A percentile compares a stretch with the other conserved stretches of the same genome.
These are phyloP conservation scores for Terana coerulea DNA, from an alignment of 768 basidiomycete genomes.

Conservation along the genomic window DNA sequence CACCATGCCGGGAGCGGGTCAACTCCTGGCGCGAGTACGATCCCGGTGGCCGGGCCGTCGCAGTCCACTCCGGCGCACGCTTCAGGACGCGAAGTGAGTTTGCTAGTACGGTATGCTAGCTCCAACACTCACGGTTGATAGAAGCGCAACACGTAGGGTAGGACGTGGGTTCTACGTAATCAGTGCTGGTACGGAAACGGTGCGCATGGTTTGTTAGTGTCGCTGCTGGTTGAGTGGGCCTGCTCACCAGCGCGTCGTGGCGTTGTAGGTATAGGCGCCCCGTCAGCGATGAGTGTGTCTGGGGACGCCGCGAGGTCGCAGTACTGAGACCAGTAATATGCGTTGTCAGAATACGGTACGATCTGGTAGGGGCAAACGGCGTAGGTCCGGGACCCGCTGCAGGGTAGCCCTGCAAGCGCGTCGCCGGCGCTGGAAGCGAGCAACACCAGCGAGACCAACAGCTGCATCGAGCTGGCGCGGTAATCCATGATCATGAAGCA, in stretches of 20 bases:
- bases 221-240: background rate
- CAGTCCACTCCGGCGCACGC: slow-evolving; percentile 6
- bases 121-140: background rate
- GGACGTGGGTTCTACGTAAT: background rate
- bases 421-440: too few relatives aligned
- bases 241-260: background rate
- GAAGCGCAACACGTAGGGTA: background rate
- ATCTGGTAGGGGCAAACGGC: slow-evolving; percentile 1
- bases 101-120: background rate
- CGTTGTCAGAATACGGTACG: slow-evolving; percentile 10
- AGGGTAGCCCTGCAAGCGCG: slow-evolving; percentile 2
- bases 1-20: slow-evolving; percentile 15
- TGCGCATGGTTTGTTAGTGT: background rate
- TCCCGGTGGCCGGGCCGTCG: slow-evolving; percentile 5
- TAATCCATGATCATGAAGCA: too few relatives aligned
- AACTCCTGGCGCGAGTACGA: background rate
- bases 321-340: slow-evolving; percentile 4
- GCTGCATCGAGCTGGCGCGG: too few relatives aligned
- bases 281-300: slow-evolving; percentile 5
- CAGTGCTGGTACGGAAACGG: background rate
- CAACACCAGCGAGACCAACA: too few relatives aligned
- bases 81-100: background rate
- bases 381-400: background rate
- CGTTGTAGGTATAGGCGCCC: background rate
- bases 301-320: slow-evolving; percentile 10